A percentile compares a stretch with the other conserved stretches of the same genome.
Evolutionary conservation across 2,329 filamentous ascomycete genomes (phyloP).

Genomic region (Phialophora verrucosa): DNA sequence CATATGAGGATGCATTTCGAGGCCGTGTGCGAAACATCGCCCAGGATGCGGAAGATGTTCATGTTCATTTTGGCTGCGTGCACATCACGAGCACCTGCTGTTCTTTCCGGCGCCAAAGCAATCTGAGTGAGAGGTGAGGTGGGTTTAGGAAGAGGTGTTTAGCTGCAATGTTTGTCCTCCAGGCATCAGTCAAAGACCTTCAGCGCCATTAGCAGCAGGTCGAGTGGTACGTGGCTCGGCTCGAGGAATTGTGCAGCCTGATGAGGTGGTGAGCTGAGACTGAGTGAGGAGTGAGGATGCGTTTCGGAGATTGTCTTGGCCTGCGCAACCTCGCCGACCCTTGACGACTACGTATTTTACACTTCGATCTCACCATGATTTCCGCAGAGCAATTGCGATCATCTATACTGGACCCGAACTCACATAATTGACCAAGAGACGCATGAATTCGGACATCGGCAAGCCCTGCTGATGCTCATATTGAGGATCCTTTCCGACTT

Average conservation of each 20-base stretch:
- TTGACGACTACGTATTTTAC: neutral
- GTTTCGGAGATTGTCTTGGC: neutral
- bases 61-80: slow-evolving; percentile 43
- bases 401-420: neutral
- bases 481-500: neutral
- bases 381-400: neutral
- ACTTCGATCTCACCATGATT: neutral
- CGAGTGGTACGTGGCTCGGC: neutral
- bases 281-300: neutral
- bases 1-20: slow-evolving; percentile 91
- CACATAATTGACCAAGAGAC: neutral
- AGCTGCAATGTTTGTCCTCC: neutral
- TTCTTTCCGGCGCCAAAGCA: neutral
- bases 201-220: neutral
- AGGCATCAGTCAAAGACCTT: neutral
- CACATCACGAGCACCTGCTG: slow-evolving; percentile 14
- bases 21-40: slow-evolving; percentile 80
- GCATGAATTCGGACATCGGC: neutral
- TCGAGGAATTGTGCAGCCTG: slow-evolving; percentile 10
- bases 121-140: neutral
- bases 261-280: slow-evolving; percentile 3
- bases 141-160: neutral
- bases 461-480: neutral
- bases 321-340: neutral
- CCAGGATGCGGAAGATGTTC: slow-evolving; percentile 74